A percentile compares a stretch with the other conserved stretches of the same genome.
Conservation (phyloP, 495 filamentous ascomycete species). For the Xylaria sp. region DNA sequence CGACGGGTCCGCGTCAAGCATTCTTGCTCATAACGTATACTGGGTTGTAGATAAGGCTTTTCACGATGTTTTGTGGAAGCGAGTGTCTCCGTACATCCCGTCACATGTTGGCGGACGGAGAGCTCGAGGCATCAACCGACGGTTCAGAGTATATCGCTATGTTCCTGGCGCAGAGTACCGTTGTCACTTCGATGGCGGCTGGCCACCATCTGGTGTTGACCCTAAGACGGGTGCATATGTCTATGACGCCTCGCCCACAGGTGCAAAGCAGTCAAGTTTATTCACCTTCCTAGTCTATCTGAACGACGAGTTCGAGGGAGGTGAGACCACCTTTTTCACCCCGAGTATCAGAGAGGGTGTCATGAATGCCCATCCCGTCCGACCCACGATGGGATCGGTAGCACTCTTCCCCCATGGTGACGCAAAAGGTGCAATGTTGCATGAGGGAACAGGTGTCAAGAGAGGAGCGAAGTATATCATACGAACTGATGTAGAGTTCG, state of each 20-base stretch:
- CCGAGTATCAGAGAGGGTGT: conserved; percentile 51
- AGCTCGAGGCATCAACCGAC: conserved; percentile 53
- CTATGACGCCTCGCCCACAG: conserved; percentile 53
- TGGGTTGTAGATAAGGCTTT: conserved; percentile 56
- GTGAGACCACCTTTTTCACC: conserved; percentile 59
- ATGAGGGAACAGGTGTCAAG: conserved; percentile 56
- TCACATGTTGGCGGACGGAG: conserved; percentile 42
- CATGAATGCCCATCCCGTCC: conserved; percentile 56
- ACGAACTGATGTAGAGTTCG: conserved; percentile 56
- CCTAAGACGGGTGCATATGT: conserved; percentile 48
- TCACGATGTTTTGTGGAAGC: conserved; percentile 49
- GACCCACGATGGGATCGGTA: conserved; percentile 54
- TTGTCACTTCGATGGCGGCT: conserved; percentile 55
- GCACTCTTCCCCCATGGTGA: conserved; percentile 58
- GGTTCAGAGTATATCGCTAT: conserved; percentile 58
- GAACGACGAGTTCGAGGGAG: conserved; percentile 59
- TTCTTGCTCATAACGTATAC: conserved; percentile 61
- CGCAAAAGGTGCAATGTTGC: conserved; percentile 49
- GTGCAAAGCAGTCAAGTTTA: conserved; percentile 53
- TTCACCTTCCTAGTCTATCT: conserved; percentile 61
- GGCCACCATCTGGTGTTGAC: conserved; percentile 54
- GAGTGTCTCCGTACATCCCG: conserved; percentile 50
- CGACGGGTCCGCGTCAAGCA: conserved; percentile 49
- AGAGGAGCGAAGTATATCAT: conserved; percentile 57
- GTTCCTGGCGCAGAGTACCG: conserved; percentile 59